phyloP scores from a whole-genome alignment of 768 basidiomycete species.

The Lentinula detonsa region DNA sequence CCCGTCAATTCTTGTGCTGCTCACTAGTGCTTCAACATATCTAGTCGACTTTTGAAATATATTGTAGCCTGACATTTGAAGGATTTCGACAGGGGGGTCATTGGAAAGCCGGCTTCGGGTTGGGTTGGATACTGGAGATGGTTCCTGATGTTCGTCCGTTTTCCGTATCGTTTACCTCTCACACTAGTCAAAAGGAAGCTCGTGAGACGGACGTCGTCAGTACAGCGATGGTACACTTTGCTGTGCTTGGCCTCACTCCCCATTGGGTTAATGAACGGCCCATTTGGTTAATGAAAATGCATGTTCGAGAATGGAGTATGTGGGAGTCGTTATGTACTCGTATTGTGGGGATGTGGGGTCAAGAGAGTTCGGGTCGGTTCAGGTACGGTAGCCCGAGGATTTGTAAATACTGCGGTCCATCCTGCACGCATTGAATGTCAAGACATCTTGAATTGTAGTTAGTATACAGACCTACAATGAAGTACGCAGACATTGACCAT shows the following conservation, averaged over 20 bases:
- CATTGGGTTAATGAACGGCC: not conserved
- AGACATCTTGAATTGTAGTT: too few relatives aligned
- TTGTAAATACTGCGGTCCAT: too few relatives aligned
- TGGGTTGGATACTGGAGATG: not conserved
- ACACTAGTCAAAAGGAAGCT: not conserved
- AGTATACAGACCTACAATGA: too few relatives aligned
- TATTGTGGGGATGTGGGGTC: not conserved
- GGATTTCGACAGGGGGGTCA: not conserved
- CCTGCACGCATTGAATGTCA: too few relatives aligned
- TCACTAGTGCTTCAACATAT: not conserved
- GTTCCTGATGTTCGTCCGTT: not conserved
- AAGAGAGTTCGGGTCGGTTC: too few relatives aligned
- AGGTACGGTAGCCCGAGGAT: too few relatives aligned
- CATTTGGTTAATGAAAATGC: too few relatives aligned
- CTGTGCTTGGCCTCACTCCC: not conserved
- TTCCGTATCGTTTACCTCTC: not conserved
- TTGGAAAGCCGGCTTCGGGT: not conserved
- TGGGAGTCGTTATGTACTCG: too few relatives aligned
- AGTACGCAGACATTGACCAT: too few relatives aligned
- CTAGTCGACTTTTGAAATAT: not conserved
- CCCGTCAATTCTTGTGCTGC: not conserved
- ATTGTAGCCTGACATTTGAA: not conserved
- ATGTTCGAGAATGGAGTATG: not conserved
- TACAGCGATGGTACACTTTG: not conserved
- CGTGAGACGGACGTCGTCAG: not conserved